Conservation (phyloP, 1,284 basidiomycete species). For the Amylostereum chailletii region DNA sequence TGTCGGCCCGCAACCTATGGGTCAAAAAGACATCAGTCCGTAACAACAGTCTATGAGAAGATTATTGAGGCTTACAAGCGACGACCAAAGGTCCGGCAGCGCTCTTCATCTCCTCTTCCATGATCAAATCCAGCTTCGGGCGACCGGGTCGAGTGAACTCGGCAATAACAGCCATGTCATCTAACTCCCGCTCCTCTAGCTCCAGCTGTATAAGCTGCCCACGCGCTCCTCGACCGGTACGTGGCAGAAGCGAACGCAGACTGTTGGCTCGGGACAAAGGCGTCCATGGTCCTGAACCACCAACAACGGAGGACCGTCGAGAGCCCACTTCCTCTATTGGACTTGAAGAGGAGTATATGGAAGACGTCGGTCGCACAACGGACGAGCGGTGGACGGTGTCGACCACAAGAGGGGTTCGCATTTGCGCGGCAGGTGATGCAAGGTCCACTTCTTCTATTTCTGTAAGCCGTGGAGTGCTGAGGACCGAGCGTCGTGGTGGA, state of each 20-base stretch:
- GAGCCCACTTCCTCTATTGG: too few relatives aligned
- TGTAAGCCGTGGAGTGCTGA: too few relatives aligned
- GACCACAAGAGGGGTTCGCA: too few relatives aligned
- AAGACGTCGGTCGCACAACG: too few relatives aligned
- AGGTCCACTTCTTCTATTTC: too few relatives aligned
- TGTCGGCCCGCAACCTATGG: constrained; percentile 63
- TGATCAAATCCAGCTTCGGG: constrained; percentile 61
- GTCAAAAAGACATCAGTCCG: background rate
- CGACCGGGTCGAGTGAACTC: constrained; percentile 68
- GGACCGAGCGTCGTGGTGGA: too few relatives aligned
- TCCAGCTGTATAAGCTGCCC: constrained; percentile 34
- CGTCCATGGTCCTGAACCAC: too few relatives aligned
- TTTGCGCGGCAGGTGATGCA: too few relatives aligned
- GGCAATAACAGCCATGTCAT: constrained; percentile 57
- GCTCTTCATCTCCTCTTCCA: constrained; percentile 56
- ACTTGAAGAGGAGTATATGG: too few relatives aligned
- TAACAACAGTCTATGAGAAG: background rate
- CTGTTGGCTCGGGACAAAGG: constrained; percentile 16
- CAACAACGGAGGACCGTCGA: too few relatives aligned
- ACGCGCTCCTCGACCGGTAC: constrained; percentile 14
- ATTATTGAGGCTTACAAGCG: constrained; percentile 42
- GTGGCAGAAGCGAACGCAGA: constrained; percentile 19
- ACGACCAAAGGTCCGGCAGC: constrained; percentile 56
- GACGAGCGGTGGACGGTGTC: too few relatives aligned
- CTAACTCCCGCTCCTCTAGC: constrained; percentile 58